Evolutionary conservation across 768 basidiomycete genomes (phyloP), one percentile per base, ranked within the genome.

Genomic region (Leucosporidium scottii): DNA sequence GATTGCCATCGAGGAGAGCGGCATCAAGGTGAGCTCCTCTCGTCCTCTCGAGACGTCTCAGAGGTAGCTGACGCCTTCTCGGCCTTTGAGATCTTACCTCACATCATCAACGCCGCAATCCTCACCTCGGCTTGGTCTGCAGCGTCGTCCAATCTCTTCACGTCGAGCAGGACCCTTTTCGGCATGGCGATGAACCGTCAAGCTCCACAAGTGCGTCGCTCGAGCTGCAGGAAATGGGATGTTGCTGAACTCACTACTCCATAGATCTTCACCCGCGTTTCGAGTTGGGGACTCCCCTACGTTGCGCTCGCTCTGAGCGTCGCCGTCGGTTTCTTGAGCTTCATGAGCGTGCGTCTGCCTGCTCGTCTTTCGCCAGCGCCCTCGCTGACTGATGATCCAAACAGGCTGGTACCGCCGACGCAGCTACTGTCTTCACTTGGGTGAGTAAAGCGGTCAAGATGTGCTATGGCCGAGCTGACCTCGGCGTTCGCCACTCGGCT

Each of bases 71-170:
- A 36, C 34, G 34, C 34, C 12, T 12, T 36, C 76, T 71, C 53
- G 77, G 6, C n/a, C n/a, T n/a, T n/a, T n/a, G n/a, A 36, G 34
- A 12, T 63, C n/a, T 67, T 80, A 2, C 79, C 78, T 8, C 71
- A 68, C 20, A 73, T 81, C 66, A 74, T 81, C 74, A 81, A 79
- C 73, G 77, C 75, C 10, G 76, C 76, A n/a, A 71, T 76, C 65
- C 71, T 79, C 47, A 78, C 78, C 10, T 78, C 78, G 4, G 78
- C 78, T 31, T 79, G 76, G 76, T 78, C 78, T 10, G 77, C 79
- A 31, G 49, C 49, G 4, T 50, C 49, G 4, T 50, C 49, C 49
- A n/a, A 50, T 18, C 49, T 50, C 17, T 50, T 20, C 49, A 50
- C 49, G 7, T 18, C 49, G 20, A 20, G 20, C 20, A 5, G 49